Base-by-base conservation (phyloP, 2,329 filamentous ascomycete genomes). In the Alternaria atra region DNA sequence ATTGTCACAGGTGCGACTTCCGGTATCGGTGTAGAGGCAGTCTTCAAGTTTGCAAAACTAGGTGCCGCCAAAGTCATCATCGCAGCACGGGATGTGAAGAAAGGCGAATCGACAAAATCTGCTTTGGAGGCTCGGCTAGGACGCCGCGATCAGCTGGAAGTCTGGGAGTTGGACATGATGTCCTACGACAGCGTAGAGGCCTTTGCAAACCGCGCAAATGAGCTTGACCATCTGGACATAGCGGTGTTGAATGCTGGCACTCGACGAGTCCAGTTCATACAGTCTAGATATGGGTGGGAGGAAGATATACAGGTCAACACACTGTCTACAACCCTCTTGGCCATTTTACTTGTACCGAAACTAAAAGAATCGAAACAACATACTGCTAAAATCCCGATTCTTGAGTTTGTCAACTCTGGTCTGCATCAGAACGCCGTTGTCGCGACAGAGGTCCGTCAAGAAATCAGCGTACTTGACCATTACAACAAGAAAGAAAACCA, bases 241-340 rank as follows among this genome's bases (percentile, higher is more conserved):
- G 78, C 67, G 5, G 64, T 81, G 6, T 55, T 81, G 23, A 82
- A 82, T 56, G 80, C 80, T n/a, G 80, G 79, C 5, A 55, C 76
- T 12, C 64, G 69, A 23, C 66, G 68, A 37, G 55, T 57, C 12
- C 53, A 61, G 3, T 80, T 72, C 50, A 53, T 62, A 6, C 52
- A 67, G 27, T 72, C 73, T 1, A 44, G 34, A 15, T 68, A 78
- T 63, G 79, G 79, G 17, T 81, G 75, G 74, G 80, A 82, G 65
- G 70, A 75, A 52, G 84, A 80, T 2, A 64, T 89, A 10, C 86
- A 89, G 70, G 84, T 88, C 64, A 89, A 89, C 68, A 80, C 83
- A 1, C 74, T 89, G 2, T 86, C 85, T 2, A 89, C 85, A 1
- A 79, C 82, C 6, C 77, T 88, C 1, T 74, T 90, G 6, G 84